Evolutionary conservation across 495 filamentous ascomycete genomes (phyloP).

Genomic region (Penicillium arizonense): DNA sequence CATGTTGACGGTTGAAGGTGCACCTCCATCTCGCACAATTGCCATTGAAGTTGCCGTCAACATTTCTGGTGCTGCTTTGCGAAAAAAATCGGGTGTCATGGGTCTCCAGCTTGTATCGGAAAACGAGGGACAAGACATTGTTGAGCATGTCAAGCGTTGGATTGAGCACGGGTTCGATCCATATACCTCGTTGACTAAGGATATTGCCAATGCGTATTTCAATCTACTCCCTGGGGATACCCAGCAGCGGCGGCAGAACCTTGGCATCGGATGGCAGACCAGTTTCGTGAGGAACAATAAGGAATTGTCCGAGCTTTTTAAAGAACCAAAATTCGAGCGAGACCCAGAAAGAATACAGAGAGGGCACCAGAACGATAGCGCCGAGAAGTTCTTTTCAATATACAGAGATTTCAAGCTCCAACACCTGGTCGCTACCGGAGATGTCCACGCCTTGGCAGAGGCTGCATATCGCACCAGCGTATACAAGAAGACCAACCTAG

Average conservation of each 20-base stretch:
- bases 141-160: background rate
- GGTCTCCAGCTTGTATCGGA: background rate
- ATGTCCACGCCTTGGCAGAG: background rate
- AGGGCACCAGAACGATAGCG: background rate
- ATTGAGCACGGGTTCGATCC: background rate
- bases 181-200: background rate
- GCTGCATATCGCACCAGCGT: background rate
- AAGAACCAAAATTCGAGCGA: background rate
- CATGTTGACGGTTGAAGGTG: background rate
- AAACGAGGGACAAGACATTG: background rate
- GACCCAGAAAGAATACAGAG: background rate
- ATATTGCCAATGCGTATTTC: constrained; percentile 1
- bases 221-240: background rate
- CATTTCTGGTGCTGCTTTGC: background rate
- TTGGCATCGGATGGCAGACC: background rate
- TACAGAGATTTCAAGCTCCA: background rate
- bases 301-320: background rate
- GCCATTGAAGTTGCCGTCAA: background rate
- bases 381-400: background rate
- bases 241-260: background rate
- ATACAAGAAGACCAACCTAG: background rate
- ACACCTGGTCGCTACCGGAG: background rate
- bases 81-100: background rate
- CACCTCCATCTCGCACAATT: background rate
- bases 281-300: background rate